Evolutionary conservation across 306 rosid species (phyloP).

Genomic region (Prunus davidiana): DNA sequence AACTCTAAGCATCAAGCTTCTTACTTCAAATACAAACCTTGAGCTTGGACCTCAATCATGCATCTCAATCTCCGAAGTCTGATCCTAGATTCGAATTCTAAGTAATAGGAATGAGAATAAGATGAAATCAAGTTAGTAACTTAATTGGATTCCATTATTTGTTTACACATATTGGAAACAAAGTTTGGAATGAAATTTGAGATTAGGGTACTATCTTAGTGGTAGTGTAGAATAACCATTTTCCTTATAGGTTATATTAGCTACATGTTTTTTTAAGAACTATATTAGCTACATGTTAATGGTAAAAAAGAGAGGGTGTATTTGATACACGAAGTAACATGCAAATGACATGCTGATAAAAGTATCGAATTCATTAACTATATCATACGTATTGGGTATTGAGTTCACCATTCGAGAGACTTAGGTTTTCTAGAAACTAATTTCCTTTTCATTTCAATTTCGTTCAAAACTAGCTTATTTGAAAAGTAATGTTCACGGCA

Average conservation of each 20-base stretch:
- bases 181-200: not conserved
- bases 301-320: too few species aligned
- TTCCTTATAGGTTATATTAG: not conserved
- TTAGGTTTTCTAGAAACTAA: too few species aligned
- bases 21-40: not conserved
- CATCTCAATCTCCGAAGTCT: too few species aligned
- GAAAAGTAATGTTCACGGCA: too few species aligned
- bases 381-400: not conserved
- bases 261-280: not conserved
- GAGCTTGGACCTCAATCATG: too few species aligned
- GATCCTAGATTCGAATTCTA: too few species aligned
- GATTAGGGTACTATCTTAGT: not conserved
- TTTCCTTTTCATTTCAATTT: too few species aligned
- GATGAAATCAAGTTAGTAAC: not conserved
- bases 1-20: not conserved
- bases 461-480: too few species aligned
- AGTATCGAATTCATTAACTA: too few species aligned
- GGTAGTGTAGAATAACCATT: not conserved
- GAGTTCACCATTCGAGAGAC: too few species aligned
- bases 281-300: too few species aligned
- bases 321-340: not conserved
- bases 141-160: too few species aligned
- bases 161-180: not conserved
- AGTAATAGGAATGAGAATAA: not conserved
- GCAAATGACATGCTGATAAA: not conserved